Base-by-base conservation (phyloP, 495 filamentous ascomycete species). In the Aspergillus bridgeri region DNA sequence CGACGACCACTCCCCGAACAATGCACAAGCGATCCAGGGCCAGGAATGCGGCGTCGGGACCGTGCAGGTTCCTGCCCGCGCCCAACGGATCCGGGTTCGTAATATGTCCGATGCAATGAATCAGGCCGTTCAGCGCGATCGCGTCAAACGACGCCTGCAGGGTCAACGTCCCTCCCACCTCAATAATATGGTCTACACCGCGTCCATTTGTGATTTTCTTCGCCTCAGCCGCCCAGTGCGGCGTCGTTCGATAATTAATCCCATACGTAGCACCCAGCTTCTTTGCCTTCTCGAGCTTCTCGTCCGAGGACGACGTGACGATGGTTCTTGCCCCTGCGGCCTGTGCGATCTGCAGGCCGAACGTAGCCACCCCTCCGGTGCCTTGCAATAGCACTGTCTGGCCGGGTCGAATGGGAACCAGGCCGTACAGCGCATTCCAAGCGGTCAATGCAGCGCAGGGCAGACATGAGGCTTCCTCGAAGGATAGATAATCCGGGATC, bases 91-190 rank as follows among this genome's bases (percentile, higher is more conserved):
- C 44, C 51, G 43, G 42, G 18, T 59, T 49, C 52, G 50, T 54
- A 18, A 58, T 38, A 51, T 77, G 75, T 17, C 78, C 77, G 63
- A 79, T 75, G 42, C 64, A 70, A 53, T 71, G 67, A 53, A 83
- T 77, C 6, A 75, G 46, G 6, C 79, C 79, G 4, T 73, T 70
- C 60, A 77, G 75, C 7, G 68, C 68, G 9, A 79, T 64, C 33
- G 69, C 70, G 8, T 74, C 69, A 54, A 80, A 74, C 3, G 66
- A 70, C 48, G 71, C 18, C 57, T 51, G 63, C 43, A 81, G 51
- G 8, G 80, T 83, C 17, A 64, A 50, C 24, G 75, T 71, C 8
- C 79, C 80, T 1, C 79, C 80, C 56, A 76, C 72, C 58, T 84
- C 80, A 38, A 84, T 64, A 29, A 84, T 75, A 46, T 79, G 67